Conservation (phyloP, 139 green algal genomes). For the Chlamydomonas sp. region DNA sequence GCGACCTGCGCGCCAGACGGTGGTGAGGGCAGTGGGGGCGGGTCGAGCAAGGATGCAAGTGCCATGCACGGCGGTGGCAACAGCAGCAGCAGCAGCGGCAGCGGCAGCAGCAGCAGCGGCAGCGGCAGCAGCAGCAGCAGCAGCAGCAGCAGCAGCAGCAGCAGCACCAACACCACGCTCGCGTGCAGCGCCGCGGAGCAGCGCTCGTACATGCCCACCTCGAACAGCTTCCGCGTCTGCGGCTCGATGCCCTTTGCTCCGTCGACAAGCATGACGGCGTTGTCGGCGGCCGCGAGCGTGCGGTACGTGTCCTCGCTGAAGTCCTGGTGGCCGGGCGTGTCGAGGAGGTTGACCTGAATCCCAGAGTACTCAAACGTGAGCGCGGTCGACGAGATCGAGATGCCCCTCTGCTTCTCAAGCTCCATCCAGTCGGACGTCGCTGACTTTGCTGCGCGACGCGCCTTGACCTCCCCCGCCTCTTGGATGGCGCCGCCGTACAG, state of each 20-base stretch:
- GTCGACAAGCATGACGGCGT: slow-evolving; percentile 69
- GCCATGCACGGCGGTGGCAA: not conserved
- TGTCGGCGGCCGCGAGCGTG: slow-evolving; percentile 70
- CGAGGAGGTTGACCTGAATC: slow-evolving; percentile 59
- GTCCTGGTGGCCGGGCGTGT: slow-evolving; percentile 61
- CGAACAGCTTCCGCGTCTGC: slow-evolving; percentile 37
- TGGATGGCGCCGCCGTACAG: slow-evolving; percentile 69
- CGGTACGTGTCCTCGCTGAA: slow-evolving; percentile 35
- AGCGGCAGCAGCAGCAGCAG: not conserved
- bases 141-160: too few species aligned
- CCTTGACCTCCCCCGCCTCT: slow-evolving; percentile 60
- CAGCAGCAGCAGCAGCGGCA: not conserved
- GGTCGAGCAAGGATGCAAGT: slow-evolving; percentile 3
- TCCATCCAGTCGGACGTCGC: slow-evolving; percentile 55
- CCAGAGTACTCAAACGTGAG: slow-evolving; percentile 54
- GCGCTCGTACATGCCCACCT: too few species aligned
- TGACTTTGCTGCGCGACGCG: slow-evolving; percentile 15
- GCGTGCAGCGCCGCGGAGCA: too few species aligned
- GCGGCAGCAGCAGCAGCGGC: not conserved
- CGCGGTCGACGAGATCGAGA: slow-evolving; percentile 70
- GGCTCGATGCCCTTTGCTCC: slow-evolving; percentile 50
- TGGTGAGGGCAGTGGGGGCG: not conserved
- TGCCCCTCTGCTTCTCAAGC: slow-evolving; percentile 67
- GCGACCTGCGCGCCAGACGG: slow-evolving; percentile 1
- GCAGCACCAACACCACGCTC: too few species aligned